Evolutionary conservation across 192 early-diverging fungal species (phyloP).

Genomic region (Dimargaris xerosporica): DNA sequence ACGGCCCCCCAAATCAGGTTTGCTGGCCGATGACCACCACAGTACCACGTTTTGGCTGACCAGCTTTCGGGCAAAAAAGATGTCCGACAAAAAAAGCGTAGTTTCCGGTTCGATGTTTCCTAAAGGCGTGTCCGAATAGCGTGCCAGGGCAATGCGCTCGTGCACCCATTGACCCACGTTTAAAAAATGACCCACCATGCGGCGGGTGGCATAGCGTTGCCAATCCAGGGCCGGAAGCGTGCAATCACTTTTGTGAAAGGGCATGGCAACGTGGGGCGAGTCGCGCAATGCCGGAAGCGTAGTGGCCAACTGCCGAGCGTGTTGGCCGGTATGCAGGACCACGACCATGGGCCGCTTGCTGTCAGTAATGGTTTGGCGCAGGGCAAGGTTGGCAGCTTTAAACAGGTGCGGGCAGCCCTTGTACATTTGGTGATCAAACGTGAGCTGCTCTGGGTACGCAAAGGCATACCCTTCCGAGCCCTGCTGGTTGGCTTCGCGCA

Average conservation of each 20-base stretch:
- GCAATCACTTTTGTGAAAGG: conserved; percentile 52
- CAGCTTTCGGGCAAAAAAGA: conserved; percentile 72
- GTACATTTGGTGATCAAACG: conserved; percentile 19
- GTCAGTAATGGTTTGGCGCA: conserved; percentile 45
- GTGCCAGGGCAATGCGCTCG: conserved; percentile 52
- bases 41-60: conserved; percentile 61
- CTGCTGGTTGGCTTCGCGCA: background rate
- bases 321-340: conserved; percentile 48
- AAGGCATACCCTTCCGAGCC: conserved; percentile 20
- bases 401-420: conserved; percentile 15
- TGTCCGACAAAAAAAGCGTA: conserved; percentile 64
- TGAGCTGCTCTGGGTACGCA: conserved; percentile 21
- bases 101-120: conserved; percentile 81
- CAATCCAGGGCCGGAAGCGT: conserved; percentile 70
- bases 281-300: conserved; percentile 35
- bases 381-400: conserved; percentile 36
- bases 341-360: conserved; percentile 52
- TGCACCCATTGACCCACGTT: conserved; percentile 55
- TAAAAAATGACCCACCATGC: conserved; percentile 68
- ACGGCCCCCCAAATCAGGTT: conserved; percentile 77
- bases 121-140: conserved; percentile 75
- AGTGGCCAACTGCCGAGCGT: conserved; percentile 29
- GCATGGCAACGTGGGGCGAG: conserved; percentile 57
- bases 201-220: conserved; percentile 48
- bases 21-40: conserved; percentile 74